These are phyloP conservation scores for Mortierella claussenii DNA, from an alignment of 192 early-diverging fungal species.

Conservation along the genomic window DNA sequence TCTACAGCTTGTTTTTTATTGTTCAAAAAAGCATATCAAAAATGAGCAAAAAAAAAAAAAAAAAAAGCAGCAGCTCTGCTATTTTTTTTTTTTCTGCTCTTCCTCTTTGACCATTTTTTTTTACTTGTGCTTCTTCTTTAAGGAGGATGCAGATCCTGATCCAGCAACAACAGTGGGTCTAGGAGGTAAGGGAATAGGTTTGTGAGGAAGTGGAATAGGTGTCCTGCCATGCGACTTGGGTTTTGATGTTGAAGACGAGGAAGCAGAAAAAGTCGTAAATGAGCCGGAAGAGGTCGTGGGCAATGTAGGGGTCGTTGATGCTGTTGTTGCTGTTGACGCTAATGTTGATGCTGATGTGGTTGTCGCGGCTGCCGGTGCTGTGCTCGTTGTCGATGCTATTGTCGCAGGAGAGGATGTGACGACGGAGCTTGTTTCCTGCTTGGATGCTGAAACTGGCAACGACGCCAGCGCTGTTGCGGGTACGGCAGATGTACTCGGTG, in stretches of 20 bases:
- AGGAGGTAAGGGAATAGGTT: conserved; percentile 35
- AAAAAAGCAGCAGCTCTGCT: not conserved
- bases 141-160: conserved; percentile 8
- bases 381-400: not conserved
- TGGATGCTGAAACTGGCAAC: not conserved
- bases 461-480: not conserved
- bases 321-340: not conserved
- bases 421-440: conserved; percentile 2
- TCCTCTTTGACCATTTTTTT: conserved; percentile 15
- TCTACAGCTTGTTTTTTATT: not conserved
- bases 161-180: conserved; percentile 4
- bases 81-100: not conserved
- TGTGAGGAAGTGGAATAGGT: conserved; percentile 41
- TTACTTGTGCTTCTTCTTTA: conserved; percentile 43
- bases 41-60: not conserved
- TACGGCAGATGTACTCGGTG: not conserved
- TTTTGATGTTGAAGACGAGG: not conserved
- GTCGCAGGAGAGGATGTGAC: not conserved
- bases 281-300: not conserved
- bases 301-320: not conserved
- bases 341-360: conserved; percentile 1
- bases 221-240: conserved; percentile 11
- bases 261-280: not conserved
- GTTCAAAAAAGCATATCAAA: too few relatives aligned
- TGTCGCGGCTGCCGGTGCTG: not conserved